Percentiles rank a stretch among this genome's conserved stretches.
These are phyloP conservation scores for Dillenia turbinata DNA, from an alignment of 164 flowering plant species.

Conservation along the genomic window DNA sequence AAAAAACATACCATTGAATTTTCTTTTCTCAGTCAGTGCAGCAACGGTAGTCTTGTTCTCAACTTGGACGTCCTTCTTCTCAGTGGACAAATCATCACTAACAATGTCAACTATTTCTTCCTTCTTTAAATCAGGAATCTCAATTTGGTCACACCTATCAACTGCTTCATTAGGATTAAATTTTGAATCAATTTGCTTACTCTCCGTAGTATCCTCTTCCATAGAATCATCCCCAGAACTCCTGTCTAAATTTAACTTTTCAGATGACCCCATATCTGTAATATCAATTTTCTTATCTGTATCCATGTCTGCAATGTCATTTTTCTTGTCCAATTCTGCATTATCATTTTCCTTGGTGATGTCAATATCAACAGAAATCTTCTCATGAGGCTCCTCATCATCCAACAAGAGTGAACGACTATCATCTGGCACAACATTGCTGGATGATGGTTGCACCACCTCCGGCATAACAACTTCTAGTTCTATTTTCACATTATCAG, in stretches of 20 bases:
- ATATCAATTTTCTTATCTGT: too few relatives aligned
- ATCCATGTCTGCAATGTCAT: too few relatives aligned
- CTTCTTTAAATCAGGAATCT: conserved; percentile 35
- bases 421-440: conserved; percentile 50
- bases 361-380: conserved; percentile 38
- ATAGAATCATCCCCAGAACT: conserved; percentile 85
- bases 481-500: conserved; percentile 89
- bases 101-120: conserved; percentile 38
- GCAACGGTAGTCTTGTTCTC: conserved; percentile 28
- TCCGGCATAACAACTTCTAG: conserved; percentile 64
- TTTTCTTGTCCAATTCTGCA: conserved; percentile 2
- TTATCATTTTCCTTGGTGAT: conserved; percentile 43
- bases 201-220: conserved; percentile 78
- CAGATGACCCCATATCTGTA: conserved; percentile 49
- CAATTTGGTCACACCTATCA: conserved; percentile 37
- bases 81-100: conserved; percentile 33
- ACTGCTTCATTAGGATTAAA: conserved; percentile 34
- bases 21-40: conserved; percentile 57
- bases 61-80: conserved; percentile 22
- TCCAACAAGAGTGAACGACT: conserved; percentile 59
- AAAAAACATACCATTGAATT: conserved; percentile 45
- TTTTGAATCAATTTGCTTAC: conserved; percentile 55
- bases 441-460: conserved; percentile 76
- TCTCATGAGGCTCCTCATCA: conserved; percentile 55
- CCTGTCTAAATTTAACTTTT: conserved; percentile 71